A percentile compares a stretch with the other conserved stretches of the same genome.
phyloP scores from a whole-genome alignment of 352 stramenopile genomes.

The Phytophthora fragariaefolia region DNA sequence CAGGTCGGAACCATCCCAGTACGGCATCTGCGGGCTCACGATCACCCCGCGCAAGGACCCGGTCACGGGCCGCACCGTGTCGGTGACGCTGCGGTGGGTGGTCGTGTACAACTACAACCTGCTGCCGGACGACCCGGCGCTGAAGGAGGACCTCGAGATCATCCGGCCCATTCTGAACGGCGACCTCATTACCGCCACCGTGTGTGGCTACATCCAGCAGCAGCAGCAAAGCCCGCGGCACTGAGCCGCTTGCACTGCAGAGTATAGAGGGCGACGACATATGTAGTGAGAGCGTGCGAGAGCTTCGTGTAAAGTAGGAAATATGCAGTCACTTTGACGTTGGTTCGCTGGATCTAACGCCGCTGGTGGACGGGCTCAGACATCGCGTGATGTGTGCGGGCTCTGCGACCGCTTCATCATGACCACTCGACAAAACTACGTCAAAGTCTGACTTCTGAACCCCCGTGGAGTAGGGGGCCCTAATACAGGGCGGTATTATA shows the following conservation, averaged over 20 bases:
- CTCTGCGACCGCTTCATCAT: too few relatives aligned
- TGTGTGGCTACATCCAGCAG: constrained; percentile 44
- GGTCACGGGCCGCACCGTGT: neutral
- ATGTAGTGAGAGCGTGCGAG: neutral
- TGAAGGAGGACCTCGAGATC: constrained; percentile 22
- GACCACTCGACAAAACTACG: too few relatives aligned
- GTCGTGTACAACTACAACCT: constrained; percentile 29
- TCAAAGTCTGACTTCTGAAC: too few relatives aligned
- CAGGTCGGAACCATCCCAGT: constrained; percentile 6
- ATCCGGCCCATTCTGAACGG: constrained; percentile 50
- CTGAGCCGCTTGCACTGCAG: neutral
- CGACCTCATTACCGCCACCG: constrained; percentile 43
- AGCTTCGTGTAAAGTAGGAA: constrained; percentile 9
- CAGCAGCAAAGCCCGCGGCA: constrained; percentile 25
- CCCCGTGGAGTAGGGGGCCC: constrained; percentile 8
- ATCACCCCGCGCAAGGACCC: constrained; percentile 18
- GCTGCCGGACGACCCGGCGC: constrained; percentile 13
- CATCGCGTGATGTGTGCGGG: constrained; percentile 15
- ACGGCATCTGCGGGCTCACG: constrained; percentile 17
- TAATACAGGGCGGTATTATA: too few relatives aligned
- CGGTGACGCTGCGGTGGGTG: constrained; percentile 20
- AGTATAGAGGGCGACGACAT: neutral
- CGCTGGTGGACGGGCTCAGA: constrained; percentile 19
- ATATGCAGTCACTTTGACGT: constrained; percentile 2
- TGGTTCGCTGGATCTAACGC: neutral